Evolutionary conservation across 1,284 basidiomycete species (phyloP).

Genomic region (Laetiporus sulphureus): DNA sequence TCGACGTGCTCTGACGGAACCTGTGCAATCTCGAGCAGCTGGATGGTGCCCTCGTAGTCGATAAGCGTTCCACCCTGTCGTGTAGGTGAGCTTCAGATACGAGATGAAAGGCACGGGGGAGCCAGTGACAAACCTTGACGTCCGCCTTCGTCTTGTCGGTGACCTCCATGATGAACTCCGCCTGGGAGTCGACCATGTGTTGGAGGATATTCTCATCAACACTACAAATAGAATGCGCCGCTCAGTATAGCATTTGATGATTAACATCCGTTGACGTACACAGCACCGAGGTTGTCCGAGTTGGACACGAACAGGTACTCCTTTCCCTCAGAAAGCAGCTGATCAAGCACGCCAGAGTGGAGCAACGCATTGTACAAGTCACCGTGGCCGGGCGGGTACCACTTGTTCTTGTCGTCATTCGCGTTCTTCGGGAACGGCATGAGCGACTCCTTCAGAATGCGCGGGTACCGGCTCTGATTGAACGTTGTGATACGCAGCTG

Average conservation of each 20-base stretch:
- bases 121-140: constrained; percentile 60
- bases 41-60: constrained; percentile 90
- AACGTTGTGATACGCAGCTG: constrained; percentile 92
- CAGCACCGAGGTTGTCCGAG: constrained; percentile 97
- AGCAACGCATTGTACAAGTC: constrained; percentile 89
- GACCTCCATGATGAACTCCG: constrained; percentile 97
- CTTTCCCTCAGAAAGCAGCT: constrained; percentile 90
- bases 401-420: constrained; percentile 90
- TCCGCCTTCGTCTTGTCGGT: constrained; percentile 99
- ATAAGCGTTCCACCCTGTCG: constrained; percentile 88
- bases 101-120: too few relatives aligned
- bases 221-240: constrained; percentile 8
- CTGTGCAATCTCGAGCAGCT: constrained; percentile 96
- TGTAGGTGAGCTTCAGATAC: too few relatives aligned
- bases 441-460: constrained; percentile 91
- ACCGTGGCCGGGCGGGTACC: constrained; percentile 99
- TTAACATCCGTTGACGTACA: too few relatives aligned
- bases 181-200: constrained; percentile 82
- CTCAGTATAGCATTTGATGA: too few relatives aligned
- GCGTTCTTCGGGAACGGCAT: constrained; percentile 84
- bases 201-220: constrained; percentile 80
- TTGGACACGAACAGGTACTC: constrained; percentile 99
- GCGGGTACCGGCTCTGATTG: constrained; percentile 97
- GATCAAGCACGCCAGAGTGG: constrained; percentile 94
- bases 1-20: constrained; percentile 96